Evolutionary conservation across 1,284 basidiomycete genomes (phyloP), one percentile per base, ranked within the genome.

Genomic region (Exsudoporus floridanus): DNA sequence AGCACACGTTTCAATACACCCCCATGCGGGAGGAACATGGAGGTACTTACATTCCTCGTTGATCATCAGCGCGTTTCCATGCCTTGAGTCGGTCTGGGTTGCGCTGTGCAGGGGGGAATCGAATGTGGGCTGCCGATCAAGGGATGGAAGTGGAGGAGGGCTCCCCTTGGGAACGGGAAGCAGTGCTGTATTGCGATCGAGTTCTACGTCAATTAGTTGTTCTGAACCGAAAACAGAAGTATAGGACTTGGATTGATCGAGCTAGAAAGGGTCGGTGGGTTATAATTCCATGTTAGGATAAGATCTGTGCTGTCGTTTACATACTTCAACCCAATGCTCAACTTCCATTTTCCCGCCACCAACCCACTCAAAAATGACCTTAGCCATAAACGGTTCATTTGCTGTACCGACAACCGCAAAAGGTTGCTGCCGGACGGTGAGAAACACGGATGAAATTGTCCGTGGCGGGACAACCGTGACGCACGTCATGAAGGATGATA

Each of bases 281-380:
- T 8, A 33, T 12, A 13, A 35, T 37, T 49, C 39, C 23, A 19
- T 39, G 25, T 47, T 38, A 31, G 16, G 31, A 36, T 14, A 14
- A 36, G 49, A 27, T 23, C 40, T 18, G n/a, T 28, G 36, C 49
- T 33, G 5, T 16, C 19, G 16, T 35, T 41, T 30, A 72, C 78
- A 49, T 57, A 88, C 87, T 66, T 88, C 84, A 18, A 90, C 80
- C 88, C 88, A 90, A 60, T 90, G 88, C 30, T 90, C 84, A 16
- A 88, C 63, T 39, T 76, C 74, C 53, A 73, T 72, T 57, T 77
- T 81, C 46, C 70, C 65, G 8, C 62, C 58, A 6, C 75, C 75
- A 12, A 66, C 70, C 77, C 77, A 88, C 39, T 74, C 66, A 30
- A 90, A 69, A 34, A 79, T 77, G 25, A 90, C 64, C 34, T 74